Evolutionary conservation across 2,329 filamentous ascomycete species (phyloP), one percentile per base, ranked within the genome.

Genomic region (Madurella fahalii): DNA sequence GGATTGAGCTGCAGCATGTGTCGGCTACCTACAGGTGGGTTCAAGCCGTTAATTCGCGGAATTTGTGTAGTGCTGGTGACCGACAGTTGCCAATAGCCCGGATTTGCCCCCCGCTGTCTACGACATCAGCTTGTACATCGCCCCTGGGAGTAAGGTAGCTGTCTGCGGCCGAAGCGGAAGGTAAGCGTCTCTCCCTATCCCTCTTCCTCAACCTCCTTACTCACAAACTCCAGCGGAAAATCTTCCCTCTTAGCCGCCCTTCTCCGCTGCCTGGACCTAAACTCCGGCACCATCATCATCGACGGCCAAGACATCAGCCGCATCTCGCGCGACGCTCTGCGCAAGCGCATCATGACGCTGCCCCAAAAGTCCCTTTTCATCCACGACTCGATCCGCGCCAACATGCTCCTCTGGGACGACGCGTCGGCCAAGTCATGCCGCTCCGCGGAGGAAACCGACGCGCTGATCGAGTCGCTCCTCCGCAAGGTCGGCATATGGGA

Each of bases 401-500:
- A 56, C 46, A 52, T 56, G 54, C 13, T 47, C 11, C 47, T 49
- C 25, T 54, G 52, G 52, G 52, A 54, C 40, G 46, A 54, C 8
- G 50, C 17, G 7, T 7, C 25, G 4, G 40, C 31, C 34, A 34
- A 32, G 40, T 2, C 34, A 15, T 47, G 37, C 13, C 31, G 25
- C 20, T 18, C 47, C 2, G 37, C 30, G 1, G 50, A 50, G 12
- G 42, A 50, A 31, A 47, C 47, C 12, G 49, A 52, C n/a, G 47
- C n/a, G 5, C 31, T 50, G 16, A 57, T 57, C 30, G 54, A 57
- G 43, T 17, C 46, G 3, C 40, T 42, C 16, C 47, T 57, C 5
- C 50, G 54, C 11, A 50, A 43, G 37, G 51, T 57, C n/a, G 52
- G 41, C 13, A 53, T 57, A 47, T 57, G 51, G 51, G 51, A 53